Base-by-base conservation (phyloP, 163 green algal genomes). In the Volvox carteri region DNA sequence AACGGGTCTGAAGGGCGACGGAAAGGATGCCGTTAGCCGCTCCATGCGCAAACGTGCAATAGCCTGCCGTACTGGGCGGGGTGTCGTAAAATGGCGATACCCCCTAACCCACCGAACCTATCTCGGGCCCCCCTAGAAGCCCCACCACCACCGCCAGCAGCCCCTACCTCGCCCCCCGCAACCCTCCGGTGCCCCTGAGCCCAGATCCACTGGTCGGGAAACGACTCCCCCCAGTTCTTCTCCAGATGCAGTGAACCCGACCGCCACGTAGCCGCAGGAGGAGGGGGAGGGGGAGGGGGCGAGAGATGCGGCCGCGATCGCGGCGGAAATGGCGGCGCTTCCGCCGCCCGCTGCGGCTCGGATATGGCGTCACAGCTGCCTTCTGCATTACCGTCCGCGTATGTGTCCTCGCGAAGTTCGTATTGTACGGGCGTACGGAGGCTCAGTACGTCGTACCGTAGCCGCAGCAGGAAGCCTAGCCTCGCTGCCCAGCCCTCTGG, bases 171-270 rank as follows among this genome's bases (percentile, higher is more conserved):
- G 2, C 35, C n/a, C 0, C 42, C 80, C 25, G 44, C 11, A 9
- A 19, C 65, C 44, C 46, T 70, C 18, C 23, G 30, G 44, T 87
- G 80, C 2, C 62, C 80, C 33, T 87, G 80, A 9, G 80, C 62
- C 80, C 80, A 87, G 30, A 87, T 42, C 80, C 80, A 87, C 80
- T 87, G 35, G 46, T 87, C 80, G 4, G 80, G 80, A 48, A 87
- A 87, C 52, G 62, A 30, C 5, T 19, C 65, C 3, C 80, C 80
- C 80, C 80, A 87, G 65, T 87, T 87, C 80, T 87, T 87, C 62
- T 87, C 80, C 30, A 87, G 8, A 58, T 87, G 80, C n/a, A 78
- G 4, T 41, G 0, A 1, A 0, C 80, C 80, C 4, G 21, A 2
- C 18, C 80, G n/a, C 30, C 9, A 60, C 6, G 16, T 18, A 39